Base-by-base conservation (phyloP, 371 early-diverging fungal species). In the Thermomucor indicae-seudaticae region DNA sequence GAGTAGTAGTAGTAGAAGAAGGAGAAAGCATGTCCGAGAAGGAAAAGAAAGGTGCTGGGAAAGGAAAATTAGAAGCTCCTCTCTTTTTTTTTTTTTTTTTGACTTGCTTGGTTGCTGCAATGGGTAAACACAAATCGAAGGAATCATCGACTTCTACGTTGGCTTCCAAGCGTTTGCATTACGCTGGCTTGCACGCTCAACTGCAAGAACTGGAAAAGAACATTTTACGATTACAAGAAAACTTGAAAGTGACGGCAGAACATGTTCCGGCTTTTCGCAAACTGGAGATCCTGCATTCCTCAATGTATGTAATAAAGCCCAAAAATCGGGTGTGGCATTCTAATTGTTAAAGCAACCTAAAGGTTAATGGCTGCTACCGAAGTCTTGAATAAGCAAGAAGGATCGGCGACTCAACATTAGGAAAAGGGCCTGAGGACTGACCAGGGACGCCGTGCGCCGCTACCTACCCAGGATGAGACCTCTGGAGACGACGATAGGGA, bases 251-350 rank as follows among this genome's bases (percentile, higher is more conserved):
- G 0, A 62, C 63, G 8, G 20, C 49, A 22, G 53, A 55, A 25
- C 63, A 61, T 37, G 39, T 53, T 1, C 63, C 60, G 6, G 20
- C 52, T 16, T 52, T 67, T 37, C 49, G 58, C 8, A 51, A 62
- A 37, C 30, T 67, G 46, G 42, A 51, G n/a, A 40, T 49, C 3
- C 38, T 62, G 20, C 67, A 67, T 40, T 46, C 60, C 7, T 57
- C 67, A 47, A 43, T 67, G 67, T 67, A 60, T 54, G 27, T 11
- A 38, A n/a, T 24, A n/a, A 4, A 11, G 0, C 14, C 31, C 22
- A 20, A 40, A 24, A 42, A 19, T 0, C 19, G 34, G 30, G 35
- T 31, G 16, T 31, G 16, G 11, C 6, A 23, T 27, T 49, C n/a
- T 14, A 12, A n/a, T n/a, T n/a, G n/a, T 23, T 10, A 7, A 20